Evolutionary conservation across 495 filamentous ascomycete genomes (phyloP).

Genomic region (Talaromyces trachyspermus): DNA sequence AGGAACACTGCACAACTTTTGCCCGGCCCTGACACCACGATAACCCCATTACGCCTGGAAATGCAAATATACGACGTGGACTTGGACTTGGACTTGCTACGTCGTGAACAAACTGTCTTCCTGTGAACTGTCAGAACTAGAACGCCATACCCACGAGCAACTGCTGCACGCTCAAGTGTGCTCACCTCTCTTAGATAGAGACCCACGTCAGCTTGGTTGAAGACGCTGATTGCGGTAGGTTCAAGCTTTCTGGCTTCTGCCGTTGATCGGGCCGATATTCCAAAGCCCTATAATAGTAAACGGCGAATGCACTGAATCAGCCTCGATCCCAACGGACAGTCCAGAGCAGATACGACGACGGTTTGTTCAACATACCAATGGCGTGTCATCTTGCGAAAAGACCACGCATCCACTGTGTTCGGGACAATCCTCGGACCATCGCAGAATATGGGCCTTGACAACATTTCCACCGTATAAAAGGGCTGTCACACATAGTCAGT

Average conservation of each 20-base stretch:
- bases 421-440: conserved; percentile 76
- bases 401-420: conserved; percentile 38
- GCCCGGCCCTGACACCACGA: conserved; percentile 1
- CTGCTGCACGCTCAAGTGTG: too few species aligned
- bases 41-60: conserved; percentile 1
- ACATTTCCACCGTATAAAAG: conserved; percentile 88
- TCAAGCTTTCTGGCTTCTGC: conserved; percentile 74
- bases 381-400: conserved; percentile 36
- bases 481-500: too few species aligned
- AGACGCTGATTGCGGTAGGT: conserved; percentile 78
- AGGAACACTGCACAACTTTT: too few species aligned
- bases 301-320: too few species aligned
- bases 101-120: conserved; percentile 44
- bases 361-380: conserved; percentile 50
- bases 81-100: conserved; percentile 16
- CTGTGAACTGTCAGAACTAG: conserved; percentile 20
- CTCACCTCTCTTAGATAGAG: conserved; percentile 79
- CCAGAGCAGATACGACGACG: too few species aligned
- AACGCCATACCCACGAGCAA: too few species aligned
- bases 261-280: conserved; percentile 74
- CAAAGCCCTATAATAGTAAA: conserved; percentile 55
- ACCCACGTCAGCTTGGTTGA: conserved; percentile 82
- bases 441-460: conserved; percentile 83
- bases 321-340: too few species aligned
- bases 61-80: conserved; percentile 1